Conservation (phyloP, 2,329 filamentous ascomycete species). For the Apiospora arundinis region DNA sequence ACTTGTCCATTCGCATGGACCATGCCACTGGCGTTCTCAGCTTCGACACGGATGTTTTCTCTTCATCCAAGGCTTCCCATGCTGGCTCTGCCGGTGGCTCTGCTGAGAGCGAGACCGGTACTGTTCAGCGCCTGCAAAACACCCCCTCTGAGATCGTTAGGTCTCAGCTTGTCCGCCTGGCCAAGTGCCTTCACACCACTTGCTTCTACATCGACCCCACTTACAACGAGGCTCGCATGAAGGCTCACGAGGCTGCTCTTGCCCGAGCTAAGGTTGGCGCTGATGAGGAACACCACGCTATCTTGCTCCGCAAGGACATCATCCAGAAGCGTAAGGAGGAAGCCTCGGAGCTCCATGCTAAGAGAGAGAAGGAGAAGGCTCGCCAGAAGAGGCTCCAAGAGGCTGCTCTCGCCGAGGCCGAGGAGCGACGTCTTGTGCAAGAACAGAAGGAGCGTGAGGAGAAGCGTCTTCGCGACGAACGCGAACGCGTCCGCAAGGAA, state of each 20-base stretch:
- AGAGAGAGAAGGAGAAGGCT: constrained; percentile 91
- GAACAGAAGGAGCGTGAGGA: constrained; percentile 92
- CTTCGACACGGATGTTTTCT: constrained; percentile 98
- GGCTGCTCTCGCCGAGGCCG: constrained; percentile 87
- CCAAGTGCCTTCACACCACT: constrained; percentile 89
- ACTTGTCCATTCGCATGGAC: constrained; percentile 93
- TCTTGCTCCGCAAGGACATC: constrained; percentile 82
- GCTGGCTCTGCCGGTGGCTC: constrained; percentile 84
- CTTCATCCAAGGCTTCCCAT: constrained; percentile 90
- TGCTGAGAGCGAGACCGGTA: constrained; percentile 81
- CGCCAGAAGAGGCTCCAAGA: constrained; percentile 85
- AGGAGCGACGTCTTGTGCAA: constrained; percentile 86
- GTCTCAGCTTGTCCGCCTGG: constrained; percentile 88
- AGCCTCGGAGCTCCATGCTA: constrained; percentile 85
- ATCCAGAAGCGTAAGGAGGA: constrained; percentile 98
- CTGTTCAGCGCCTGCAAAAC: constrained; percentile 94
- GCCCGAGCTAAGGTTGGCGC: constrained; percentile 84
- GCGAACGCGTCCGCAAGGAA: constrained; percentile 87
- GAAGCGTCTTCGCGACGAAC: constrained; percentile 84
- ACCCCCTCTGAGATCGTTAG: constrained; percentile 98
- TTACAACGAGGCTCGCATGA: constrained; percentile 81
- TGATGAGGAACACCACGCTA: constrained; percentile 89
- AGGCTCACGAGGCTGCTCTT: constrained; percentile 80
- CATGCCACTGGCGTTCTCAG: constrained; percentile 94
- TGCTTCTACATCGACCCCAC: constrained; percentile 94